phyloP scores from a whole-genome alignment of 805 yeast genomes.

The Candida maris region DNA sequence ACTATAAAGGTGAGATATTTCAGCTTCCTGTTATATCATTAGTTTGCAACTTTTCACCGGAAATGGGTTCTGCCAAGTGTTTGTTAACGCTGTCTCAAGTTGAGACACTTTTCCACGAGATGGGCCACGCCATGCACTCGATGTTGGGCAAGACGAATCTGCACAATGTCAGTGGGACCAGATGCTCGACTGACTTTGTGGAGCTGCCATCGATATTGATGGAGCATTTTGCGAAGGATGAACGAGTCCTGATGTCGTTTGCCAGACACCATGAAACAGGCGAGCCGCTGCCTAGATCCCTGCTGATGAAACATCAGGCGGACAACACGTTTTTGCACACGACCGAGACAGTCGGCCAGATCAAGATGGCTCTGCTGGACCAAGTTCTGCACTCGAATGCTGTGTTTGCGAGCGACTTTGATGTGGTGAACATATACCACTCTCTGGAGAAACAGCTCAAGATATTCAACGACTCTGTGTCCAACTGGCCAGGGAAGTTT shows the following conservation, averaged over 20 bases:
- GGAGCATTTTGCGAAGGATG: conserved; percentile 88
- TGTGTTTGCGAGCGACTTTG: conserved; percentile 42
- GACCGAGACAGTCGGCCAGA: conserved; percentile 81
- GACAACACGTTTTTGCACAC: conserved; percentile 53
- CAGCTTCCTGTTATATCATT: conserved; percentile 90
- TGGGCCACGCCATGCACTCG: conserved; percentile 99
- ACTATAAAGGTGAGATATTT: conserved; percentile 45
- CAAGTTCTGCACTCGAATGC: conserved; percentile 63
- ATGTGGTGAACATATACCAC: conserved; percentile 63
- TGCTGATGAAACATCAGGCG: conserved; percentile 49
- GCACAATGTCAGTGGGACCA: conserved; percentile 91
- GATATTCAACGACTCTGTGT: conserved; percentile 62
- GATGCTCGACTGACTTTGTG: conserved; percentile 95
- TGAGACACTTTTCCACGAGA: conserved; percentile 93
- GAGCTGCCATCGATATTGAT: conserved; percentile 94
- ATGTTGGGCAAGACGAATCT: conserved; percentile 89
- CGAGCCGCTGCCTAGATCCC: conserved; percentile 48
- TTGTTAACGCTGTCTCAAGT: conserved; percentile 72
- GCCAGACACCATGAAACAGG: conserved; percentile 72
- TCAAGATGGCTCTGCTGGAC: conserved; percentile 86
- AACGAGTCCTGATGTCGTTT: conserved; percentile 66
- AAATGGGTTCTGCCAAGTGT: conserved; percentile 41
- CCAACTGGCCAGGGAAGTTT: conserved; percentile 92
- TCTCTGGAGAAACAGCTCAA: conserved; percentile 53
- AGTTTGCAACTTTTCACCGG: conserved; percentile 71